Evolutionary conservation across 306 rosid species (phyloP).

Genomic region (Echinosophora koreensis): DNA sequence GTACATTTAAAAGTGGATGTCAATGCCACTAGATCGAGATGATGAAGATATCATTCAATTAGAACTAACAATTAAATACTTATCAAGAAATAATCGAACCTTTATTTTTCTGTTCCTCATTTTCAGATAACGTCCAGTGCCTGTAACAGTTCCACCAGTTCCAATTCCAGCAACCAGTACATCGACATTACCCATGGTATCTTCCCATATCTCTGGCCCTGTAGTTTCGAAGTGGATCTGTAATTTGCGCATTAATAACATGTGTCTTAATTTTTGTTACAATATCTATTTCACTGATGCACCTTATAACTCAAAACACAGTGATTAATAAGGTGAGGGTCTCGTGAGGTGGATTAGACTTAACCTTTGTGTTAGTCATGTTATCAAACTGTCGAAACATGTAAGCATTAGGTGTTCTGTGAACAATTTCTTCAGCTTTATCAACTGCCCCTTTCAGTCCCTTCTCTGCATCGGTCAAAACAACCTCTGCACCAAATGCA

Average conservation of each 20-base stretch:
- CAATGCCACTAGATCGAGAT: slow-evolving; percentile 32
- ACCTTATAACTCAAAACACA: slow-evolving; percentile 28
- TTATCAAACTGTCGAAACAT: slow-evolving; percentile 98
- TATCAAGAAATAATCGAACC: slow-evolving; percentile 55
- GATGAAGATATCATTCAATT: slow-evolving; percentile 32
- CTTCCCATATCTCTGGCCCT: slow-evolving; percentile 99
- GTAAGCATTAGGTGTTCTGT: slow-evolving; percentile 70
- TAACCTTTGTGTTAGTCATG: slow-evolving; percentile 76
- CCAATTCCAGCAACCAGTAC: slow-evolving; percentile 90
- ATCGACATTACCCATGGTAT: slow-evolving; percentile 88
- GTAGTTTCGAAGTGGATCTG: slow-evolving; percentile 98
- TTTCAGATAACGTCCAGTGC: slow-evolving; percentile 90
- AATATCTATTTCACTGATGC: slow-evolving; percentile 20
- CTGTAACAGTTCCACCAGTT: slow-evolving; percentile 95
- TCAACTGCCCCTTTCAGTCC: slow-evolving; percentile 95
- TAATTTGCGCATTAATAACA: slow-evolving; percentile 56
- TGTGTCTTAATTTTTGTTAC: slow-evolving; percentile 27
- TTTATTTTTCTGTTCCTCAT: slow-evolving; percentile 68
- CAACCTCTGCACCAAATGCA: slow-evolving; percentile 89
- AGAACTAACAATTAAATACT: slow-evolving; percentile 36
- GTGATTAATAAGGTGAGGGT: slow-evolving; percentile 33
- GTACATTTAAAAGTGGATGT: slow-evolving; percentile 23
- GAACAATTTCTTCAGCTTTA: slow-evolving; percentile 86
- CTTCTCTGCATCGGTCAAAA: slow-evolving; percentile 84
- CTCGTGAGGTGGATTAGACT: slow-evolving; percentile 42